Evolutionary conservation across 768 basidiomycete species (phyloP).

Genomic region (Lentinus tigrinus): DNA sequence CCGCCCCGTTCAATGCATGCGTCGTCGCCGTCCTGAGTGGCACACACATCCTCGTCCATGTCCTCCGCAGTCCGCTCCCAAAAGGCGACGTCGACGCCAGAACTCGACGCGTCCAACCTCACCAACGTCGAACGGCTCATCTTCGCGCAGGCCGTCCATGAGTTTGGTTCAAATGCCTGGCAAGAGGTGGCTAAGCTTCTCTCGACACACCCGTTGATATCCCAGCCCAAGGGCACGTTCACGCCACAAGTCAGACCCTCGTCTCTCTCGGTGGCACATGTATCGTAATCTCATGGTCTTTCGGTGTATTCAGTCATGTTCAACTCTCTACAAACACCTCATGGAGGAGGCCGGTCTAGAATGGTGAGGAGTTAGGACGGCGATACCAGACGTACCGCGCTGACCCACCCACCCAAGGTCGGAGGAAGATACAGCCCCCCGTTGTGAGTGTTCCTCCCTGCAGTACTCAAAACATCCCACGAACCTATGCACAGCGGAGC

Average conservation of each 20-base stretch:
- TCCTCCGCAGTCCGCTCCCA: slow-evolving; percentile 12
- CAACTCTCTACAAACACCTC: slow-evolving; percentile 61
- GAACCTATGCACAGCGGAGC: slow-evolving; percentile 44
- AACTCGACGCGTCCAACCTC: slow-evolving; percentile 18
- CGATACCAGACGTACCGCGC: slow-evolving; percentile 11
- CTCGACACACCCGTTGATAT: slow-evolving; percentile 66
- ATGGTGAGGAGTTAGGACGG: slow-evolving; percentile 43
- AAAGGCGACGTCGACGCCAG: slow-evolving; percentile 10
- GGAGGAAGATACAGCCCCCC: slow-evolving; percentile 50
- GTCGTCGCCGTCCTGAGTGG: neutral
- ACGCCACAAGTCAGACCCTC: slow-evolving; percentile 54
- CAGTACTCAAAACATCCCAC: slow-evolving; percentile 6
- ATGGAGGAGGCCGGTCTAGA: slow-evolving; percentile 69
- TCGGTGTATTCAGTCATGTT: slow-evolving; percentile 55
- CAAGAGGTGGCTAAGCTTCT: slow-evolving; percentile 61
- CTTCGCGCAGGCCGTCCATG: slow-evolving; percentile 84
- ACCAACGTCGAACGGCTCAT: slow-evolving; percentile 68
- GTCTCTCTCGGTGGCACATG: slow-evolving; percentile 1
- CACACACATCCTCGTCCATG: slow-evolving; percentile 4
- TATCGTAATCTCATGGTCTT: slow-evolving; percentile 6
- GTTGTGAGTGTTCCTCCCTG: slow-evolving; percentile 37
- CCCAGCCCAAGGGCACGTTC: slow-evolving; percentile 63
- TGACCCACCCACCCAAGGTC: slow-evolving; percentile 28
- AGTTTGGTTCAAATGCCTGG: slow-evolving; percentile 75
- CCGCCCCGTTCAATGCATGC: neutral